Evolutionary conservation across 179 eudicot genomes (phyloP).

Genomic region (Camellia oleifera): DNA sequence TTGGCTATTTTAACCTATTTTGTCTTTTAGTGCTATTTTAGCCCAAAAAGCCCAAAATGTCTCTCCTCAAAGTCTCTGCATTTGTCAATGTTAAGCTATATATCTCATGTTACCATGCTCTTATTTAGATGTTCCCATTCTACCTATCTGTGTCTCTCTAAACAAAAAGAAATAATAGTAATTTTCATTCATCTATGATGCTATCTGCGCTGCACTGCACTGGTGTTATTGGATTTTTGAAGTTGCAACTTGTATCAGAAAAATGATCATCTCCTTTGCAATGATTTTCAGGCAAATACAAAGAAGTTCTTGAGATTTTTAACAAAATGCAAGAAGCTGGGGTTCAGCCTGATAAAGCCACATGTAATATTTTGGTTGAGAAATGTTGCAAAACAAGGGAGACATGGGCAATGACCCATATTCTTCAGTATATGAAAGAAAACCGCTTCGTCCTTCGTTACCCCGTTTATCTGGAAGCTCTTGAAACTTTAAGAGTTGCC

Average conservation of each 20-base stretch:
- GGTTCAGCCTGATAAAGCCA: conserved; percentile 77
- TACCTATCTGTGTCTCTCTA: too few species aligned
- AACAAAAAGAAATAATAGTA: too few species aligned
- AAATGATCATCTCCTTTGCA: neutral
- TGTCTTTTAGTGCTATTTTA: too few species aligned
- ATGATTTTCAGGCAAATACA: conserved; percentile 56
- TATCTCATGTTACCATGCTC: neutral
- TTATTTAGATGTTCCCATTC: neutral
- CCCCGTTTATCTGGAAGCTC: conserved; percentile 55
- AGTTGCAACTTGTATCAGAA: neutral
- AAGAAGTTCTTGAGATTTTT: conserved; percentile 62
- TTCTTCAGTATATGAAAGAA: conserved; percentile 73
- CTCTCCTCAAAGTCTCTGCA: neutral
- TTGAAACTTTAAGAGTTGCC: conserved; percentile 43
- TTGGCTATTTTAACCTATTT: too few species aligned
- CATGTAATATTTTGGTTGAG: conserved; percentile 77
- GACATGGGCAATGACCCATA: conserved; percentile 43
- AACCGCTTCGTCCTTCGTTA: conserved; percentile 63
- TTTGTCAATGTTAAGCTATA: neutral
- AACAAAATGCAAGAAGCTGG: conserved; percentile 76
- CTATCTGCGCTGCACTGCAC: conserved; percentile 5
- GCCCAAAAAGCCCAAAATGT: too few species aligned
- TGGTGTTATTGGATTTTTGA: neutral
- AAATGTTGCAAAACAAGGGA: conserved; percentile 54
- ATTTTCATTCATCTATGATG: neutral